Percentiles rank a stretch among this genome's conserved stretches.
phyloP scores from a whole-genome alignment of 169 alveolate species.

The Plasmodium reichenowi region DNA sequence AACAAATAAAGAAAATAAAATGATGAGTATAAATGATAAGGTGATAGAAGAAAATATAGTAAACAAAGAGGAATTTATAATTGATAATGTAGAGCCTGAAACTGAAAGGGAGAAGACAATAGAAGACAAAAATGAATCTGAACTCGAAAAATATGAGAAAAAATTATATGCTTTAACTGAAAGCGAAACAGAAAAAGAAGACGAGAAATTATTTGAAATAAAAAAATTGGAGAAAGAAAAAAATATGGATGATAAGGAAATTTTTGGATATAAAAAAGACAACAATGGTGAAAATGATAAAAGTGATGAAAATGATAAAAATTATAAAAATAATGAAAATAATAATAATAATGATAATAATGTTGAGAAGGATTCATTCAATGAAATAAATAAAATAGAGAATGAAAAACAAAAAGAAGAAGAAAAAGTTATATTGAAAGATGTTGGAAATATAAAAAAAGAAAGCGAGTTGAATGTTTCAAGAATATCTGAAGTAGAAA shows the following conservation, averaged over 20 bases:
- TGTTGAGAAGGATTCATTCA: neutral
- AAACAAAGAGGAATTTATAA: constrained; percentile 27
- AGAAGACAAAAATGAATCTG: constrained; percentile 31
- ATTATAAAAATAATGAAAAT: too few relatives aligned
- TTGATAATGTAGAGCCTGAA: constrained; percentile 19
- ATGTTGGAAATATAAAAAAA: neutral
- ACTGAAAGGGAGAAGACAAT: neutral
- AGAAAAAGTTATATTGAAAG: neutral
- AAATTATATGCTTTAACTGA: constrained; percentile 2
- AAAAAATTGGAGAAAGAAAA: neutral
- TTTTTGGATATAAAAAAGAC: neutral
- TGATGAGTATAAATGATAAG: constrained; percentile 18
- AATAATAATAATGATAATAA: neutral
- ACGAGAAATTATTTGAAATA: constrained; percentile 6
- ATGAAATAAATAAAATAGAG: neutral
- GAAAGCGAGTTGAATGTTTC: neutral
- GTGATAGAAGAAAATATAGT: constrained; percentile 3
- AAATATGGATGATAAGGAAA: constrained; percentile 2
- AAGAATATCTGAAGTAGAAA: constrained; percentile 1
- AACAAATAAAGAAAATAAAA: constrained; percentile 15
- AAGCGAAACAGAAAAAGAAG: constrained; percentile 28
- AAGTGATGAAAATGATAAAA: neutral
- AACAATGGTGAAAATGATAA: neutral
- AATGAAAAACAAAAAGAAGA: neutral
- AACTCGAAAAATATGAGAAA: constrained; percentile 8